Percentiles rank a stretch among this genome's conserved stretches.
These are phyloP conservation scores for Chaetomium tenue DNA, from an alignment of 495 filamentous ascomycete species.

Conservation along the genomic window DNA sequence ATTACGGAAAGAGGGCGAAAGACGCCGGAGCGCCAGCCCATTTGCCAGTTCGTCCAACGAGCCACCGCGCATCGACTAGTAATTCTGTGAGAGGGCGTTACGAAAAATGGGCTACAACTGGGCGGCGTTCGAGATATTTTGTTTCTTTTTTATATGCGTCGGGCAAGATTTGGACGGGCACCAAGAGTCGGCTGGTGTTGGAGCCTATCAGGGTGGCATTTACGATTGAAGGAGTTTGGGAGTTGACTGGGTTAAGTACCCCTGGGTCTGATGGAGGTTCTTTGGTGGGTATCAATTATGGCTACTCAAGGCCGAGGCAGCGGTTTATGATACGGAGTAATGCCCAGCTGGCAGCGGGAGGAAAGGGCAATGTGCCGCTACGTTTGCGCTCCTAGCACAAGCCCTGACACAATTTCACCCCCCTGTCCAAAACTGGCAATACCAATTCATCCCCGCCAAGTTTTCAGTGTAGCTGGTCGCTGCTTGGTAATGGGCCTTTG, in stretches of 20 bases:
- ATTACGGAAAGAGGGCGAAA: slow-evolving; percentile 77
- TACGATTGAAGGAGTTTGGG: slow-evolving; percentile 9
- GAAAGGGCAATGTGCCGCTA: background rate
- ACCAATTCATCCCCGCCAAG: background rate
- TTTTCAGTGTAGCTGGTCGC: background rate
- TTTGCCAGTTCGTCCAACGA: slow-evolving; percentile 33
- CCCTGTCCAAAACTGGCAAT: background rate
- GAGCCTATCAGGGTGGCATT: slow-evolving; percentile 6
- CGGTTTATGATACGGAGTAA: background rate
- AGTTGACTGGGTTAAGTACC: slow-evolving; percentile 10
- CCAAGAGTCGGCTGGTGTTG: background rate
- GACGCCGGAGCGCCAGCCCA: slow-evolving; percentile 50
- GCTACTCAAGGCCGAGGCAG: background rate
- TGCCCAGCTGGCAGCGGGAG: background rate
- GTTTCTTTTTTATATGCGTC: slow-evolving; percentile 1
- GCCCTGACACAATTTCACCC: too few relatives aligned
- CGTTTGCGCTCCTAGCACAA: background rate
- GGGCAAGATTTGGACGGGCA: slow-evolving; percentile 1
- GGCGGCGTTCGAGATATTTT: slow-evolving; percentile 1
- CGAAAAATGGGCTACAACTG: background rate
- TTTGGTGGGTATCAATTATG: background rate
- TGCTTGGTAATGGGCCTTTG: background rate
- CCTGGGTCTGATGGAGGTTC: background rate
- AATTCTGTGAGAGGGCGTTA: background rate
- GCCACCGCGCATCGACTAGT: slow-evolving; percentile 41